Conservation (phyloP, 2,329 filamentous ascomycete species). For the Colletotrichum brevisporum region DNA sequence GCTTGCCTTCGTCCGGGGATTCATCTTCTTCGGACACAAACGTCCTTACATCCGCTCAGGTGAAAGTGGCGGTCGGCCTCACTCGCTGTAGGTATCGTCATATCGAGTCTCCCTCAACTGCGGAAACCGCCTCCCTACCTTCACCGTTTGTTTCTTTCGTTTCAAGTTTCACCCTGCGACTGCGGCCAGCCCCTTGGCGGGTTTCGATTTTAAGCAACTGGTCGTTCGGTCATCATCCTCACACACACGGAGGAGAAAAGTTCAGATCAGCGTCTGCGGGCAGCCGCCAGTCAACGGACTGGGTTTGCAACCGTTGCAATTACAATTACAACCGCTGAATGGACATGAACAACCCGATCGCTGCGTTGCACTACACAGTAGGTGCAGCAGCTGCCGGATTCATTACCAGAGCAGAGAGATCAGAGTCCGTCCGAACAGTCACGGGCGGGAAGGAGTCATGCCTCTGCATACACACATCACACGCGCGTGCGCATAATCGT, state of each 20-base stretch:
- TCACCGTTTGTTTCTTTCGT: constrained; percentile 30
- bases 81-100: too few species aligned
- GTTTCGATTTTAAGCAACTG: constrained; percentile 28
- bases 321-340: constrained; percentile 1
- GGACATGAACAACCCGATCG: constrained; percentile 4
- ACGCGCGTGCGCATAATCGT: too few species aligned
- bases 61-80: too few species aligned
- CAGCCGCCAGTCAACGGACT: background rate
- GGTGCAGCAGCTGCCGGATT: background rate
- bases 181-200: constrained; percentile 24
- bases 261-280: constrained; percentile 10
- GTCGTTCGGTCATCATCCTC: constrained; percentile 18
- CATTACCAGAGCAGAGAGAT: background rate
- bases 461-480: background rate
- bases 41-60: too few species aligned
- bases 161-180: constrained; percentile 39
- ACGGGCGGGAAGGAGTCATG: constrained; percentile 29
- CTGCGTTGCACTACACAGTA: background rate
- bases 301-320: background rate
- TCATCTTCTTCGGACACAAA: constrained; percentile 7
- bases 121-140: too few species aligned
- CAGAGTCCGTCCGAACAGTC: constrained; percentile 31
- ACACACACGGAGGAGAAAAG: background rate
- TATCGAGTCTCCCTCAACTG: too few species aligned
- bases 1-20: constrained; percentile 9